These are phyloP conservation scores for Rosa rugosa DNA, from an alignment of 306 rosid species.

Conservation along the genomic window DNA sequence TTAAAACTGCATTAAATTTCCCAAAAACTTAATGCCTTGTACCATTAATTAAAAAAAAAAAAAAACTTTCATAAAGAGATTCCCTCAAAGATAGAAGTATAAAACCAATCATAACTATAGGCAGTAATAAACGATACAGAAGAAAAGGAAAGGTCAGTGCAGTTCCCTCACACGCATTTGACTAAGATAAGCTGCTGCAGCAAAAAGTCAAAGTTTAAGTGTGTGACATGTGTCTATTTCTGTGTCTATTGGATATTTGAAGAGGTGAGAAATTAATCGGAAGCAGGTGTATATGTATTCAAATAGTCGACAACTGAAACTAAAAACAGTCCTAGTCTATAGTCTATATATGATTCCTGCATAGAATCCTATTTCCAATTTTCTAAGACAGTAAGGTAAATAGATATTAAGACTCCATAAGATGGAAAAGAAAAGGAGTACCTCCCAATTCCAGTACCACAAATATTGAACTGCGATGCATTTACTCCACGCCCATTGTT, in stretches of 20 bases:
- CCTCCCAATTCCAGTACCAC: slow-evolving; percentile 91
- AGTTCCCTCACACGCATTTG: not conserved
- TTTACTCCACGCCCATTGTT: slow-evolving; percentile 87
- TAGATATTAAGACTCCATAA: slow-evolving; percentile 13
- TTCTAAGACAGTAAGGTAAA: not conserved
- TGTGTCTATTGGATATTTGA: not conserved
- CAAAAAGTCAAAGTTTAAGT: not conserved
- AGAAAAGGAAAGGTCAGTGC: not conserved
- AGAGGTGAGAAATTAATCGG: not conserved
- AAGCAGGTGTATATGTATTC: not conserved
- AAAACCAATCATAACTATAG: not conserved
- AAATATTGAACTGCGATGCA: slow-evolving; percentile 86
- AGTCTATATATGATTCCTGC: not conserved
- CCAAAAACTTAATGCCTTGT: slow-evolving; percentile 5
- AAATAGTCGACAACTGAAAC: slow-evolving; percentile 11
- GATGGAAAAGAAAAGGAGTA: slow-evolving; percentile 32
- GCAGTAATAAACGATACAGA: not conserved
- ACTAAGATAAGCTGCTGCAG: not conserved
- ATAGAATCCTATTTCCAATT: slow-evolving; percentile 15
- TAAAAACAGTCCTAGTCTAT: not conserved
- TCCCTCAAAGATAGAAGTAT: not conserved
- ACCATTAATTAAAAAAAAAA: not conserved
- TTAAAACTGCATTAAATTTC: slow-evolving; percentile 60
- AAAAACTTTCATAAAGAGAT: not conserved
- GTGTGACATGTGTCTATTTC: not conserved